Evolutionary conservation across 306 rosid genomes (phyloP).

Genomic region (Potentilla sterilis): DNA sequence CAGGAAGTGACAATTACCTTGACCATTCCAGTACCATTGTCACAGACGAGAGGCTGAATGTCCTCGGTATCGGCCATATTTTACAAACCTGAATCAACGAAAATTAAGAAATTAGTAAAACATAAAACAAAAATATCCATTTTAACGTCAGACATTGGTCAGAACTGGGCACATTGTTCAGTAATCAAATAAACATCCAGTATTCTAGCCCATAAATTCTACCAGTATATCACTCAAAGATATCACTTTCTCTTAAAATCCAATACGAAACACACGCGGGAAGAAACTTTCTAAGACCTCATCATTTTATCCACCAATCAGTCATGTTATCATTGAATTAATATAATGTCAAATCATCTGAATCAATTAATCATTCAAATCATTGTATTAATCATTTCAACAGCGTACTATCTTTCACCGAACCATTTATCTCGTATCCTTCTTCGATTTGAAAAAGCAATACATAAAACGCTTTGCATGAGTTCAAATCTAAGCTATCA

Average conservation of each 20-base stretch:
- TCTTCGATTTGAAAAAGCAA: background rate
- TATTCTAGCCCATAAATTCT: background rate
- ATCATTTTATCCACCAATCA: too few relatives aligned
- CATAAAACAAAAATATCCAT: background rate
- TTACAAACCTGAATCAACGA: slow-evolving; percentile 34
- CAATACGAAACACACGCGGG: background rate
- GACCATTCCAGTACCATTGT: slow-evolving; percentile 99
- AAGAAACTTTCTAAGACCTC: background rate
- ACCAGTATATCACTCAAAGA: too few relatives aligned
- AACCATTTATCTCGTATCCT: background rate
- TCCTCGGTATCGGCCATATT: slow-evolving; percentile 92
- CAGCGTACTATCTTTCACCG: background rate
- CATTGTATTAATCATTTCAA: too few relatives aligned
- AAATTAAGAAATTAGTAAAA: background rate
- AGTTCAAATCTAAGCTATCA: background rate
- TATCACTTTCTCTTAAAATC: background rate
- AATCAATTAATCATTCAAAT: too few relatives aligned
- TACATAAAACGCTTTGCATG: background rate
- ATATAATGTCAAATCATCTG: too few relatives aligned
- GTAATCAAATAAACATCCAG: background rate
- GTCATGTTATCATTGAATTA: too few relatives aligned
- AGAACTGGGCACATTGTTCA: background rate
- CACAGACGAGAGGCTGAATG: slow-evolving; percentile 96
- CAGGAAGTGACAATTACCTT: slow-evolving; percentile 47
- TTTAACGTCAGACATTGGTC: too few relatives aligned